Conservation (phyloP, 139 green algal species). For the Picochlorum sp. region DNA sequence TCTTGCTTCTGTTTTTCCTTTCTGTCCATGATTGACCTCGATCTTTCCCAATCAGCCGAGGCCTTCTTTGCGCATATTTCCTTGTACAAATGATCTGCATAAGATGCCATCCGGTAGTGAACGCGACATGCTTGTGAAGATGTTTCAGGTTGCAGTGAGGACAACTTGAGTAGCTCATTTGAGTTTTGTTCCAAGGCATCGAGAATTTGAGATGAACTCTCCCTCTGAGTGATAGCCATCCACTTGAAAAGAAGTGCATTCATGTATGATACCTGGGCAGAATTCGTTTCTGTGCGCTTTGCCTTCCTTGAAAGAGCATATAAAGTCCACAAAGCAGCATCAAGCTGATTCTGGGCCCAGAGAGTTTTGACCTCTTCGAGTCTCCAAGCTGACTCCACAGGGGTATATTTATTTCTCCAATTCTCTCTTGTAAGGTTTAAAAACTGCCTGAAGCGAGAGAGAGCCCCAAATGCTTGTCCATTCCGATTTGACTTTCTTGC, state of each 20-base stretch:
- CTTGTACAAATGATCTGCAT: constrained; percentile 62
- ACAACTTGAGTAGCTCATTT: constrained; percentile 20
- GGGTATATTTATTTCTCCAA: not conserved
- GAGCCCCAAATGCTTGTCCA: constrained; percentile 18
- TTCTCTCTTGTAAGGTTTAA: constrained; percentile 4
- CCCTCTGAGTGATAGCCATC: constrained; percentile 40
- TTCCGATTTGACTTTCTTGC: constrained; percentile 42
- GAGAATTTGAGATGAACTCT: constrained; percentile 29
- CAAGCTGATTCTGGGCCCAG: constrained; percentile 51
- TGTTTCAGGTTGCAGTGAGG: not conserved
- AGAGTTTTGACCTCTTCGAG: constrained; percentile 73
- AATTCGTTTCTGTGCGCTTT: not conserved
- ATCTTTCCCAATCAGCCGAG: constrained; percentile 51
- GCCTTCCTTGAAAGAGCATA: constrained; percentile 12
- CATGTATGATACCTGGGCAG: constrained; percentile 20
- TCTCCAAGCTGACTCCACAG: constrained; percentile 27
- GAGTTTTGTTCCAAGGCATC: no score
- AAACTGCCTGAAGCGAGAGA: constrained; percentile 22
- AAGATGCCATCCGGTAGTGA: constrained; percentile 66
- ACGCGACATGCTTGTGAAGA: constrained; percentile 18
- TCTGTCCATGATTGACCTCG: constrained; percentile 40
- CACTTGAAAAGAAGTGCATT: constrained; percentile 61
- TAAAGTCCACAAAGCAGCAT: constrained; percentile 34
- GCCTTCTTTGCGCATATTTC: constrained; percentile 25
- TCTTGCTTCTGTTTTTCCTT: constrained; percentile 31